Base-by-base conservation (phyloP, 495 filamentous ascomycete genomes). In the Aspergillus avenaceus region DNA sequence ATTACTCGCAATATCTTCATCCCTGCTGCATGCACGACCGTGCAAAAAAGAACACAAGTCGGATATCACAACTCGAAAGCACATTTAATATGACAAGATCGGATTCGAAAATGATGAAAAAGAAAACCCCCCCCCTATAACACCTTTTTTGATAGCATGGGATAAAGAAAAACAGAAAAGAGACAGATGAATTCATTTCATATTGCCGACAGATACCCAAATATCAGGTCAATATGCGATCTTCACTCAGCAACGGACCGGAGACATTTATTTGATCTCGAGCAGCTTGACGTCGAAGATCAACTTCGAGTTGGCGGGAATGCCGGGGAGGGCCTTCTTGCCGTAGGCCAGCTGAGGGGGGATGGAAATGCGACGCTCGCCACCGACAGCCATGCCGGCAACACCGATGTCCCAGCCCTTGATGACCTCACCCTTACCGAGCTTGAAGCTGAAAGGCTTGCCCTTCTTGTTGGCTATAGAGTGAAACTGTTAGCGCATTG, bases 331-430 rank as follows among this genome's bases (percentile, higher is more conserved):
- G 31, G 75, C 68, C 69, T 88, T 86, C 74, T 79, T 86, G 69
- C 93, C 93, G 65, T 99, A 97, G 48, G 84, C 95, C 16, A 89
- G 78, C 49, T 85, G 70, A 14, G 93, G 76, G 31, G 93, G 93
- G 61, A 99, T 87, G 44, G 79, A 87, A 62, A 99, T 80, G 45
- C 93, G 83, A 55, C 93, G 89, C 79, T 97, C 95, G 51, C 90
- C 90, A 67, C 93, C 91, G 49, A 88, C 82, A 45, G 85, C 74
- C 91, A 99, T 96, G 64, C 93, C 93, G 49, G 77, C 79, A 54
- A 99, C 73, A 67, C 93, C 93, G 53, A 96, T 83, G 65, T 99
- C 95, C 93, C 92, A 97, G 57, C 93, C 93, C 80, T 95, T 91
- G 75, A 99, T 97, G 56, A 99, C 93, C 63, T 97, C 89, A 50